Evolutionary conservation across 768 basidiomycete genomes (phyloP).

Genomic region (Pisolithus microcarpus): DNA sequence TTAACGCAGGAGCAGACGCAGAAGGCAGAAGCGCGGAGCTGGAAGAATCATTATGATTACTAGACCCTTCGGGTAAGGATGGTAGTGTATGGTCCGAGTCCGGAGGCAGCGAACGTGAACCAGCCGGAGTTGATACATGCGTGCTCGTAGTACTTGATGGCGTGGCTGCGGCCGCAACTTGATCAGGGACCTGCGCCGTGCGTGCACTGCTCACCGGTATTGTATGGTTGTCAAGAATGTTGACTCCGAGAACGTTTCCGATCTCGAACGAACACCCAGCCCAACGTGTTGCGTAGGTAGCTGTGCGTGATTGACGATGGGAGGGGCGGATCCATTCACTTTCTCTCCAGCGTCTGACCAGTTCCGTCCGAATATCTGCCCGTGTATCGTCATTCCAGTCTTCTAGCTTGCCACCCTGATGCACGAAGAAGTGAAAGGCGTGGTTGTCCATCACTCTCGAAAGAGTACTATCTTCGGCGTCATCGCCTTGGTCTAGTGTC

Average conservation of each 20-base stretch:
- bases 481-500: constrained; percentile 19
- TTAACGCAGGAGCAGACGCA: constrained; percentile 8
- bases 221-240: constrained; percentile 36
- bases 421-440: constrained; percentile 58
- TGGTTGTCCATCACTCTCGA: constrained; percentile 44
- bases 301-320: constrained; percentile 17
- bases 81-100: constrained; percentile 1
- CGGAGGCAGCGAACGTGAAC: constrained; percentile 1
- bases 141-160: constrained; percentile 15
- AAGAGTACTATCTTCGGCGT: constrained; percentile 35
- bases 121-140: constrained; percentile 16
- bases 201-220: constrained; percentile 2
- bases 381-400: constrained; percentile 60
- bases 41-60: constrained; percentile 13
- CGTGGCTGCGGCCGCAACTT: constrained; percentile 16
- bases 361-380: constrained; percentile 44
- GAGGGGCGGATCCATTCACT: constrained; percentile 57
- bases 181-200: constrained; percentile 4
- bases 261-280: constrained; percentile 73
- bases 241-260: constrained; percentile 67
- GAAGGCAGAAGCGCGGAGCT: constrained; percentile 16
- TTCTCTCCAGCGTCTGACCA: constrained; percentile 54
- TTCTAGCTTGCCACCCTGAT: constrained; percentile 54
- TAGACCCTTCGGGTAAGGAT: constrained; percentile 10
- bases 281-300: constrained; percentile 37